Base-by-base conservation (phyloP, 371 early-diverging fungal genomes). In the Actinomortierella wolfii region DNA sequence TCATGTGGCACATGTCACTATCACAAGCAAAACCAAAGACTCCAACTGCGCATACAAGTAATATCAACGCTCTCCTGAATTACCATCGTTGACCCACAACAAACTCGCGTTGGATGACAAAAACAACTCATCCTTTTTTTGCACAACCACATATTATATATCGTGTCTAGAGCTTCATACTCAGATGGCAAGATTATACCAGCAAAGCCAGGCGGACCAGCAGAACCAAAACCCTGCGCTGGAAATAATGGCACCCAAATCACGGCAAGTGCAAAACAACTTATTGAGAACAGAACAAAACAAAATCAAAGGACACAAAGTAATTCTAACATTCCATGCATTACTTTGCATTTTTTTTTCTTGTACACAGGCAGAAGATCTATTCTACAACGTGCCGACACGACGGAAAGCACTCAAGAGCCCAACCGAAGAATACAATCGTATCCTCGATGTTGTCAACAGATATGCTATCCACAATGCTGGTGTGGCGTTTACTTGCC, bases 161-260 rank as follows among this genome's bases (percentile, higher is more conserved):
- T n/a, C n/a, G n/a, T n/a, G n/a, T n/a, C 17, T 60, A 87, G 92
- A 61, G 96, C 95, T 4, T 67, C 61, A 14, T 97, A 95, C 69
- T 78, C 89, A 0, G 95, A 96, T 66, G 97, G 97, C 17, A 84
- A 87, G 48, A 76, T 96, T 23, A 81, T 86, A 28, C 84, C 94
- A 11, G 77, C 85, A 3, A 86, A 83, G 53, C 87, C 89, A 0
- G 93, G 93, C 1, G 84, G 78, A 39, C 77, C 74, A 42, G 80
- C 86, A 15, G 92, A 92, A 21, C 94, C 96, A 34, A 92, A 89
- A 65, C 91, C 96, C 0, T 92, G 92, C 63, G 97, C 97, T 4
- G 97, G 96, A 13, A 97, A 97, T 66, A 81, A 83, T 54, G 98
- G 98, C 34, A 98, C 97, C 0, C 86, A 86, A 39, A 94, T 98